These are phyloP conservation scores for Mycosphaerella sp. DNA, from an alignment of 2,329 filamentous ascomycete species.

Conservation along the genomic window DNA sequence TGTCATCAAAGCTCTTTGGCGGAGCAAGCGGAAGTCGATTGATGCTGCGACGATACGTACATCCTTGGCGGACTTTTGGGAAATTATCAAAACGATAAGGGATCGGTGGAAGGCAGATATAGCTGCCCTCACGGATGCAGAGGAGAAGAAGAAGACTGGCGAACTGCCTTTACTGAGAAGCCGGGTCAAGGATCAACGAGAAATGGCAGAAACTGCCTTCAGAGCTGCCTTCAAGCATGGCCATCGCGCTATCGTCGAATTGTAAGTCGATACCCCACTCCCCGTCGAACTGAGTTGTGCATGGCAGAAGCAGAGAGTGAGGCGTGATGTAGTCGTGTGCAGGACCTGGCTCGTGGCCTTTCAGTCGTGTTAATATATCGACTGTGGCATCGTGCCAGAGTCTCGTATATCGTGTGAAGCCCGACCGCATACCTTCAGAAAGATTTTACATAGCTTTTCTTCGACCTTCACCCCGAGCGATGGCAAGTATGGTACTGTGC, in stretches of 20 bases:
- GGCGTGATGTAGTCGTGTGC: background rate
- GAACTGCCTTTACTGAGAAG: constrained; percentile 52
- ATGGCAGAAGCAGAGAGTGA: constrained; percentile 2
- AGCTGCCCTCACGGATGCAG: constrained; percentile 52
- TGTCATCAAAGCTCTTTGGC: constrained; percentile 57
- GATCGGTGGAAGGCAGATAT: constrained; percentile 57
- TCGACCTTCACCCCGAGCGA: background rate
- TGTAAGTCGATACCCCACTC: constrained; percentile 31
- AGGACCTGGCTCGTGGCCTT: background rate
- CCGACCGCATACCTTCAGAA: background rate
- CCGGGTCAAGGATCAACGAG: constrained; percentile 53
- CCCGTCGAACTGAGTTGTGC: background rate
- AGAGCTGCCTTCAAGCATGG: constrained; percentile 42
- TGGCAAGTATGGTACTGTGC: background rate
- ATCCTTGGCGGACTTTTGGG: constrained; percentile 53
- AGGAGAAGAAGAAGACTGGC: constrained; percentile 50
- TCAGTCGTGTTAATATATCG: background rate
- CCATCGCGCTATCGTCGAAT: constrained; percentile 43
- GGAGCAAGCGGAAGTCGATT: constrained; percentile 47
- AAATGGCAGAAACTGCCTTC: constrained; percentile 50
- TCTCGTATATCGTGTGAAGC: background rate
- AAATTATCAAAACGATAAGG: constrained; percentile 53
- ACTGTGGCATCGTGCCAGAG: background rate
- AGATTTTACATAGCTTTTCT: background rate
- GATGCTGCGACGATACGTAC: constrained; percentile 49